Conservation (phyloP, 2,329 filamentous ascomycete genomes). For the Colletotrichum musicola region DNA sequence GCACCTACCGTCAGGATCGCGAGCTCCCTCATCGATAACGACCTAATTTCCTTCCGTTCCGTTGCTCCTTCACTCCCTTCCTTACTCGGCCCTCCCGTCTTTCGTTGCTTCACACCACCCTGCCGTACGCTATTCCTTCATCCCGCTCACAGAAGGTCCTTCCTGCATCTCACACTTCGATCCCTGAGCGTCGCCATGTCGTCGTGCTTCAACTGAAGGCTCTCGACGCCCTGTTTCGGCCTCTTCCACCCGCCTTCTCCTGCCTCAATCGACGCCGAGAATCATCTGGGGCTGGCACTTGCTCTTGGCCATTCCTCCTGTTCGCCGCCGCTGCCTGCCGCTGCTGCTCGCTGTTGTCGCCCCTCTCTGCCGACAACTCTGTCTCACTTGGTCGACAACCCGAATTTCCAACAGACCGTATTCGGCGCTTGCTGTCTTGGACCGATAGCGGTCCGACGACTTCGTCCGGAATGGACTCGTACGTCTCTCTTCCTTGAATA, state of each 20-base stretch:
- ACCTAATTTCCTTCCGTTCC: not conserved
- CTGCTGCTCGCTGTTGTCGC: not conserved
- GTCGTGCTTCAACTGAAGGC: slow-evolving; percentile 27
- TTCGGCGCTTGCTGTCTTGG: slow-evolving; percentile 15
- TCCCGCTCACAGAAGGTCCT: not conserved
- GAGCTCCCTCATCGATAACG: slow-evolving; percentile 17
- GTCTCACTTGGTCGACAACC: slow-evolving; percentile 17
- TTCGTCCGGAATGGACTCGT: slow-evolving; percentile 31
- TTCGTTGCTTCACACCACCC: no score
- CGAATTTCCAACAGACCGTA: not conserved
- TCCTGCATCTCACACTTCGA: slow-evolving; percentile 9
- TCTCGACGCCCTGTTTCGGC: slow-evolving; percentile 15
- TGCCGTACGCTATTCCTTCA: no score
- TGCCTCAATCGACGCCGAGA: not conserved
- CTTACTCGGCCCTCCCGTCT: not conserved
- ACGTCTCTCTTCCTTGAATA: slow-evolving; percentile 28
- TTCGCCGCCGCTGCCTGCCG: not conserved
- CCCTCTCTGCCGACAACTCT: slow-evolving; percentile 12
- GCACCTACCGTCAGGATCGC: slow-evolving; percentile 12
- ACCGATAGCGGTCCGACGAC: not conserved
- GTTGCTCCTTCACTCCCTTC: not conserved
- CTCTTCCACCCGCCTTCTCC: no score
- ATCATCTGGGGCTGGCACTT: not conserved
- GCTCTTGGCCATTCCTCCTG: slow-evolving; percentile 3
- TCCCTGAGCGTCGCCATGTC: slow-evolving; percentile 27